Evolutionary conservation across 306 rosid species (phyloP), one percentile per base, ranked within the genome.

Genomic region (Boehmeria nivea): DNA sequence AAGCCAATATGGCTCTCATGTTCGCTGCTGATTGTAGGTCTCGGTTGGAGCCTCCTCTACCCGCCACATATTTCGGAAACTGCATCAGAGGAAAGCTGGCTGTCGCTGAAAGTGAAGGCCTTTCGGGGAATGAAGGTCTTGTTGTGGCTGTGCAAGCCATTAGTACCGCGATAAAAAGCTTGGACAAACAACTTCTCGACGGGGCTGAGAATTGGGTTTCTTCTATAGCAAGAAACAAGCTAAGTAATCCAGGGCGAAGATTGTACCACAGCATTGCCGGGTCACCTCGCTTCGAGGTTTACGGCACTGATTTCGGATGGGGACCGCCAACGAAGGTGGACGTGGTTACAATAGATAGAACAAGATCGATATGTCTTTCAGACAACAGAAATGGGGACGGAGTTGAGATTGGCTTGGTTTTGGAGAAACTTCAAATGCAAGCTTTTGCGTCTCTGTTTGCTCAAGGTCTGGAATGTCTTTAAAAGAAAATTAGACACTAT

Each of bases 291-390:
- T 63, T 76, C 51, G 70, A 37, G 53, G 13, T 67, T 42, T 64
- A 76, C 12, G 17, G 23, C 24, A 23, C 42, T 57, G 80, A 73
- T 42, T 81, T 73, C 45, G 80, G 83, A 8, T 73, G 80, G 86
- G 83, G 80, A 39, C 70, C 19, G 34, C 83, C 78, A 0, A 54
- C 7, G 51, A 81, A 67, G 53, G 28, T 65, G 19, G 72, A 61
- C 9, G 1, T 63, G 0, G 23, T 72, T 26, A 23, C 51, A 1
- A 65, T 73, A 19, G 47, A 49, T 20, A 8, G 9, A n/a, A 6
- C 45, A 0, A 57, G 40, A 3, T 69, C 59, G 8, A 42, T 58
- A n/a, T 12, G 39, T 7, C 8, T 62, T 2, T 22, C 14, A 0
- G 59, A 76, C 2, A 51, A n/a, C n/a, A 52, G 27, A 57, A 40